Conservation (phyloP, 352 stramenopile genomes). For the Pythium rhizo-oryzae region DNA sequence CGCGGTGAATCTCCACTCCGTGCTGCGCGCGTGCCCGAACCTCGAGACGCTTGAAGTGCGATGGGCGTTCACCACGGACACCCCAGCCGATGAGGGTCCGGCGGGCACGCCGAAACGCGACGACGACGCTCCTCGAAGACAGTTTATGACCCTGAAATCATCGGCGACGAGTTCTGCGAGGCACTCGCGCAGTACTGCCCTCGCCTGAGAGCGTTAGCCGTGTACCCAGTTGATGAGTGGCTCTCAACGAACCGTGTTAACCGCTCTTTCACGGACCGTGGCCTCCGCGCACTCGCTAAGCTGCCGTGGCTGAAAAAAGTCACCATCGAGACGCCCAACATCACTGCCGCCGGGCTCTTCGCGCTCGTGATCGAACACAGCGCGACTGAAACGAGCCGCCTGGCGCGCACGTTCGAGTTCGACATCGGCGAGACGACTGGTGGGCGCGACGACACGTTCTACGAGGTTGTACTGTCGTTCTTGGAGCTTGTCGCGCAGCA, state of each 20-base stretch:
- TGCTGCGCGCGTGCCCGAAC: conserved; percentile 8
- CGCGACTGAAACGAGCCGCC: not conserved
- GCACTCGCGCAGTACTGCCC: not conserved
- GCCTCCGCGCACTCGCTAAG: conserved; percentile 1
- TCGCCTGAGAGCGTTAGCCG: not conserved
- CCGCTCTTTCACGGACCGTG: not conserved
- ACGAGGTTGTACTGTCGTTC: too few relatives aligned
- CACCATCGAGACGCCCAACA: not conserved
- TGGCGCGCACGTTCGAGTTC: too few relatives aligned
- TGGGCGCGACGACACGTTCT: too few relatives aligned
- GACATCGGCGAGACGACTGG: too few relatives aligned
- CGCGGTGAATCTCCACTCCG: not conserved
- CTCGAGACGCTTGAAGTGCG: not conserved
- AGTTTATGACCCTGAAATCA: conserved; percentile 8
- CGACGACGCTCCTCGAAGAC: not conserved
- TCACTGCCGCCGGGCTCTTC: conserved; percentile 4
- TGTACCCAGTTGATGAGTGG: not conserved
- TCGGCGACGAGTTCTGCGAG: conserved; percentile 17
- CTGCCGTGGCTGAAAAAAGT: not conserved
- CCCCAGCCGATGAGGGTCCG: too few relatives aligned
- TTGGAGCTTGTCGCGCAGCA: too few relatives aligned
- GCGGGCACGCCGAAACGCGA: not conserved
- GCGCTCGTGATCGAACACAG: not conserved
- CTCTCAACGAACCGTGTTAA: not conserved
- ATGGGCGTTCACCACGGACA: not conserved